phyloP scores from a whole-genome alignment of 768 basidiomycete genomes.

The Hypsizygus marmoreus region DNA sequence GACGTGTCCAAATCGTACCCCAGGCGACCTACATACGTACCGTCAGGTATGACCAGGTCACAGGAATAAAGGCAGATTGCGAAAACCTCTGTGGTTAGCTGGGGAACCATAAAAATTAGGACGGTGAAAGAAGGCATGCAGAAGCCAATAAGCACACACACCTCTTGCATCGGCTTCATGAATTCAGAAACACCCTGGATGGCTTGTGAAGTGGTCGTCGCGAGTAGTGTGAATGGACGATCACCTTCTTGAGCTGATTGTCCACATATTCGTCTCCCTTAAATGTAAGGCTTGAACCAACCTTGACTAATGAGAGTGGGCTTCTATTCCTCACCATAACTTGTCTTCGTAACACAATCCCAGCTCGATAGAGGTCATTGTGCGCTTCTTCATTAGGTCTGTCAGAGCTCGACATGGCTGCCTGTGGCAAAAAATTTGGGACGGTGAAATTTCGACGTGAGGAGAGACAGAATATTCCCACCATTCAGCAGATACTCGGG shows the following conservation, averaged over 20 bases:
- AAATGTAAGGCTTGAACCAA: no score
- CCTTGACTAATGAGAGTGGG: no score
- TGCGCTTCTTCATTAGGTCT: slow-evolving; percentile 37
- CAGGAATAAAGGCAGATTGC: not conserved
- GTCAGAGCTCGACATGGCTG: slow-evolving; percentile 21
- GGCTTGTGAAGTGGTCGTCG: not conserved
- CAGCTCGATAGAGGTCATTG: slow-evolving; percentile 43
- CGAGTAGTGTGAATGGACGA: not conserved
- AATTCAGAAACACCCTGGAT: slow-evolving; percentile 41
- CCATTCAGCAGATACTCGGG: no score
- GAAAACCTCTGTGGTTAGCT: slow-evolving; percentile 41
- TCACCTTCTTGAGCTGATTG: slow-evolving; percentile 39
- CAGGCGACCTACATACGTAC: slow-evolving; percentile 35
- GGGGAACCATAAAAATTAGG: not conserved
- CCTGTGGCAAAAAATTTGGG: no score
- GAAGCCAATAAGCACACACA: slow-evolving; percentile 2
- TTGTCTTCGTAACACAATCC: slow-evolving; percentile 39
- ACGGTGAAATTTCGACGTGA: no score
- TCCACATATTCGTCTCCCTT: slow-evolving; percentile 49
- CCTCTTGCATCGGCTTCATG: slow-evolving; percentile 50
- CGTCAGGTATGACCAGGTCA: not conserved
- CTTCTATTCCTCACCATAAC: no score
- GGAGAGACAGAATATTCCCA: no score
- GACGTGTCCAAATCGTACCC: slow-evolving; percentile 50
- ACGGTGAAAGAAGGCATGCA: not conserved